Base-by-base conservation (phyloP, 2,329 filamentous ascomycete species). In the Colletotrichum karsti region DNA sequence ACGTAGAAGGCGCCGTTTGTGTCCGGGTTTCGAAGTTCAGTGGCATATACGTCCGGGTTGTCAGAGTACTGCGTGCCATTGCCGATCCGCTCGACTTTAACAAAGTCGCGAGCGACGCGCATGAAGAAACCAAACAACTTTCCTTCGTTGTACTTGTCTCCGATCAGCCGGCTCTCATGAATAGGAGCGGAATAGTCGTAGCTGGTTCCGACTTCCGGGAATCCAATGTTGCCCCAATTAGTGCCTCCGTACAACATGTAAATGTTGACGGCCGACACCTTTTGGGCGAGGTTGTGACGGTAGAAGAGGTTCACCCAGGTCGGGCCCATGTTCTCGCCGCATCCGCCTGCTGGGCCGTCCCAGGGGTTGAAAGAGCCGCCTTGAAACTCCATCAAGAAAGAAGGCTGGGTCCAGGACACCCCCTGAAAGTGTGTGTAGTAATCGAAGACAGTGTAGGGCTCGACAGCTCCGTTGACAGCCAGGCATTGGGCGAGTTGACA, bases 381-480 rank as follows among this genome's bases (percentile, higher is more conserved):
- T 9, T 55, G 51, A 13, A 55, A 55, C 10, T 55, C 51, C 22
- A 26, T 24, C 12, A 37, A 15, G 6, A 55, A 55, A 7, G 22
- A 12, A 9, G 51, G 51, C 13, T 28, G 20, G 2, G 30, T 55
- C 22, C 30, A 22, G 20, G 51, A 22, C 15, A 37, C 20, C 15
- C 26, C 39, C 20, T 55, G 51, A 15, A 77, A 80, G 68, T 76
- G 76, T 3, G 69, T 69, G 24, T 73, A 77, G 57, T 80, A 79
- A 10, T 78, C 67, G n/a, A 70, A 70, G 15, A 73, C n/a, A n/a
- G n/a, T n/a, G n/a, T n/a, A n/a, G n/a, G n/a, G n/a, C n/a, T n/a
- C n/a, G n/a, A n/a, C n/a, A n/a, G n/a, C n/a, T n/a, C n/a, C n/a
- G n/a, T n/a, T n/a, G n/a, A n/a, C n/a, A 18, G 30, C 51, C 33